Evolutionary conservation across 345 rosid genomes (phyloP).

Genomic region (Geranium brycei): DNA sequence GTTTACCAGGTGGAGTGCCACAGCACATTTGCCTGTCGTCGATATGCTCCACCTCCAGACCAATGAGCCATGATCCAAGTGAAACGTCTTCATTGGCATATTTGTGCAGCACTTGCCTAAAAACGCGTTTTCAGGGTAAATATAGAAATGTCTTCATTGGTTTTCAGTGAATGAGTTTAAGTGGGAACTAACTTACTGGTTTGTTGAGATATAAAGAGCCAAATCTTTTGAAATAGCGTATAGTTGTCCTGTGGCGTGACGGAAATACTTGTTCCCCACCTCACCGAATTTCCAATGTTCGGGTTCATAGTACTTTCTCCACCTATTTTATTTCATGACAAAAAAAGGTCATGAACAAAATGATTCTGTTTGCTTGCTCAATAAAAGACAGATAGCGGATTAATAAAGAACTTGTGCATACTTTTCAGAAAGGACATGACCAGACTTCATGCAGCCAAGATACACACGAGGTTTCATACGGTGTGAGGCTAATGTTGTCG

Average conservation of each 20-base stretch:
- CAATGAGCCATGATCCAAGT: constrained; percentile 53
- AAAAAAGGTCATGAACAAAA: not conserved
- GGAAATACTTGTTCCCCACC: constrained; percentile 58
- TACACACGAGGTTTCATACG: constrained; percentile 47
- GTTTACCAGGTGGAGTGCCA: not conserved
- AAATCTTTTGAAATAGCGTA: not conserved
- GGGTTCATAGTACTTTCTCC: constrained; percentile 69
- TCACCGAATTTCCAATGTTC: constrained; percentile 77
- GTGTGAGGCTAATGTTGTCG: constrained; percentile 34
- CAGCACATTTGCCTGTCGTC: constrained; percentile 17
- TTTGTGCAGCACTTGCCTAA: constrained; percentile 49
- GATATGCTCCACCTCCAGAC: constrained; percentile 42
- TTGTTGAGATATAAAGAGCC: not conserved
- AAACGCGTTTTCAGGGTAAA: not conserved
- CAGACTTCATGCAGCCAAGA: constrained; percentile 94
- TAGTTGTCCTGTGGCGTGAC: constrained; percentile 16
- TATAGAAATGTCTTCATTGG: too few species aligned
- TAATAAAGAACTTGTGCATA: constrained; percentile 17
- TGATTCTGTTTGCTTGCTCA: not conserved
- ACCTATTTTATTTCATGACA: constrained; percentile 22
- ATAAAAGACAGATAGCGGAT: not conserved
- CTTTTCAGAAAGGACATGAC: constrained; percentile 67
- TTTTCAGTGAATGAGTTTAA: too few species aligned
- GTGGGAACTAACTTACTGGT: not conserved
- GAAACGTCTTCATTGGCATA: constrained; percentile 58